Evolutionary conservation across 176 grass and related monocot species (phyloP), one percentile per base, ranked within the genome.

Genomic region (Triticum turgidum): DNA sequence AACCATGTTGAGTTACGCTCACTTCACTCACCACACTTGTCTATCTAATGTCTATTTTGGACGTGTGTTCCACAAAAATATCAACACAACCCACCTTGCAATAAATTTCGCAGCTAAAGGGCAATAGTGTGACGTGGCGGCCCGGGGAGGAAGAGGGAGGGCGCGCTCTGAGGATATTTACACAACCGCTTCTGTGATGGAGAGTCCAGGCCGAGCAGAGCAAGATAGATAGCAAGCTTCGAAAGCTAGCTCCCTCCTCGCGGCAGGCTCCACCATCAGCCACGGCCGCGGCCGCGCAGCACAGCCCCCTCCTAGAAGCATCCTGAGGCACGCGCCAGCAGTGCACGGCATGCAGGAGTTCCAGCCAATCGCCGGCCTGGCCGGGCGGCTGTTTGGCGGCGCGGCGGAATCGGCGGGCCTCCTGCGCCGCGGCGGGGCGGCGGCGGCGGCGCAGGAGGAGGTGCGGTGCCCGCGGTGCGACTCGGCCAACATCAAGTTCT

Each of bases 401-500:
- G 54, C 17, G 17, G 18, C 54, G 54, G 54, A 58, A 6, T 6
- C 54, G 54, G 54, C 54, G 54, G 54, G 54, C 54, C 54, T 58
- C 18, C 54, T 20, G 18, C 54, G 54, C 54, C 54, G 2, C 17
- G 25, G 73, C 71, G 29, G 77, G 62, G 18, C 67, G 42, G 9
- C 42, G 49, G 38, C 24, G 42, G 73, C 18, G 62, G 69, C n/a
- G 82, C 38, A 5, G 52, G 37, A 35, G 71, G 89, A 84, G 27
- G 80, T 91, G 74, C 85, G 81, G 80, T 94, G 92, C 76, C 92
- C 92, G 8, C 86, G 92, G 51, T 94, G 92, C 42, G 92, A 91
- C 10, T 94, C 92, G 47, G 77, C 89, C 13, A 87, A 94, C 89
- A 94, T 89, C 58, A 94, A 94, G 82, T 94, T 94, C 89, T 94